Conservation (phyloP, 495 filamentous ascomycete species). For the Xylaria longipes region DNA sequence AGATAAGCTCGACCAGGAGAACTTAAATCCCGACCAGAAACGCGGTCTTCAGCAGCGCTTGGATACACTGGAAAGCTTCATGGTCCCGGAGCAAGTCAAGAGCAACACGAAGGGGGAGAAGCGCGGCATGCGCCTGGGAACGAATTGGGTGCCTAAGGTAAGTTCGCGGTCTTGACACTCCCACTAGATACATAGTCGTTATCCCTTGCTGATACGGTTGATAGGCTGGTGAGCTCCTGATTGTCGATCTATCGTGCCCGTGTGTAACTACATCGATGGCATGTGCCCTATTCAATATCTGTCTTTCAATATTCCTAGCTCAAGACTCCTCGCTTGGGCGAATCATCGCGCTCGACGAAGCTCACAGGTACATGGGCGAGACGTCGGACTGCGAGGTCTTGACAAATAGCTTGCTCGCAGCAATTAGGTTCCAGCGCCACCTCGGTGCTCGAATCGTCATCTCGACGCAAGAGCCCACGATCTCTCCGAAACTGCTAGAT, state of each 20-base stretch:
- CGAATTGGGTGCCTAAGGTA: conserved; percentile 43
- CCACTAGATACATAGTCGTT: neutral
- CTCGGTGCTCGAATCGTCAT: conserved; percentile 69
- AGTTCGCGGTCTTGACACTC: conserved; percentile 28
- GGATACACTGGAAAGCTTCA: conserved; percentile 64
- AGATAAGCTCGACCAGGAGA: conserved; percentile 41
- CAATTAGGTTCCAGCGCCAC: conserved; percentile 75
- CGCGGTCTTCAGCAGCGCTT: conserved; percentile 61
- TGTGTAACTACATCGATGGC: conserved; percentile 71
- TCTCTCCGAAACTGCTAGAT: conserved; percentile 70
- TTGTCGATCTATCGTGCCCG: conserved; percentile 77
- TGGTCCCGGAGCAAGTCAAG: conserved; percentile 46
- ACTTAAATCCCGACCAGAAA: conserved; percentile 53
- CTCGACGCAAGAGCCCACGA: conserved; percentile 81
- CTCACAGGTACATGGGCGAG: conserved; percentile 51
- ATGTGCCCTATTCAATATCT: conserved; percentile 74
- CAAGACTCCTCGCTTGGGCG: conserved; percentile 49
- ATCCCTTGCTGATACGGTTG: conserved; percentile 9
- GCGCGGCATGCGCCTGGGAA: conserved; percentile 27
- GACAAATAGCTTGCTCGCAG: conserved; percentile 67
- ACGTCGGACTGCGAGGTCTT: conserved; percentile 56
- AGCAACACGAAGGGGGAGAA: conserved; percentile 12
- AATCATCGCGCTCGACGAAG: conserved; percentile 49
- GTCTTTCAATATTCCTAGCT: conserved; percentile 66
- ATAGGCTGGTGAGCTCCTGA: conserved; percentile 64